Percentiles rank a stretch among this genome's conserved stretches.
phyloP scores from a whole-genome alignment of 2,329 filamentous ascomycete genomes.

The Penicillium polonicum region DNA sequence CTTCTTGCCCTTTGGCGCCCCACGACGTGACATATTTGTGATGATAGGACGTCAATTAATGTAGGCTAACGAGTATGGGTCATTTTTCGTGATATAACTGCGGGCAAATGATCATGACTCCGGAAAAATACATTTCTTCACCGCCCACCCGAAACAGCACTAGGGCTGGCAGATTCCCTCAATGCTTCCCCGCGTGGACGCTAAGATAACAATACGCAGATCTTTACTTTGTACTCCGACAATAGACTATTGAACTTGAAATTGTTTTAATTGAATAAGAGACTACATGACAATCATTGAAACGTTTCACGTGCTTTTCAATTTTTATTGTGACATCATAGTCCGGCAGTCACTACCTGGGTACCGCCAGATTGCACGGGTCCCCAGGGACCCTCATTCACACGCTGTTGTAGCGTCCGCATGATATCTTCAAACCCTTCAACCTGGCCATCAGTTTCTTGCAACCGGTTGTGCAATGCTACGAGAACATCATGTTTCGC shows the following conservation, averaged over 20 bases:
- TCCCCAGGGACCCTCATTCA: conserved; percentile 46
- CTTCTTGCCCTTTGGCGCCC: conserved; percentile 39
- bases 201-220: conserved; percentile 20
- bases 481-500: conserved; percentile 59
- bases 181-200: conserved; percentile 11
- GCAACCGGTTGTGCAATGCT: conserved; percentile 48
- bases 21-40: conserved; percentile 41
- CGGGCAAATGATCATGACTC: conserved; percentile 5
- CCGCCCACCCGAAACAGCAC: conserved; percentile 16
- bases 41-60: not conserved
- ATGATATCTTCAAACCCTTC: conserved; percentile 43
- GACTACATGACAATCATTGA: not conserved
- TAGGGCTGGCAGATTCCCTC: conserved; percentile 12
- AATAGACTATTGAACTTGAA: not conserved
- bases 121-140: conserved; percentile 23
- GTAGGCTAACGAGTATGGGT: not conserved
- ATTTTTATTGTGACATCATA: conserved; percentile 22
- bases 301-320: not conserved
- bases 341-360: conserved; percentile 38
- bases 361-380: conserved; percentile 32
- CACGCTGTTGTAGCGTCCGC: conserved; percentile 40
- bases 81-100: not conserved
- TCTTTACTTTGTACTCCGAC: conserved; percentile 4
- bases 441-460: conserved; percentile 32
- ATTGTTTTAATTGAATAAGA: not conserved